These are phyloP conservation scores for Alternaria arbusti DNA, from an alignment of 2,329 filamentous ascomycete genomes.

Conservation along the genomic window DNA sequence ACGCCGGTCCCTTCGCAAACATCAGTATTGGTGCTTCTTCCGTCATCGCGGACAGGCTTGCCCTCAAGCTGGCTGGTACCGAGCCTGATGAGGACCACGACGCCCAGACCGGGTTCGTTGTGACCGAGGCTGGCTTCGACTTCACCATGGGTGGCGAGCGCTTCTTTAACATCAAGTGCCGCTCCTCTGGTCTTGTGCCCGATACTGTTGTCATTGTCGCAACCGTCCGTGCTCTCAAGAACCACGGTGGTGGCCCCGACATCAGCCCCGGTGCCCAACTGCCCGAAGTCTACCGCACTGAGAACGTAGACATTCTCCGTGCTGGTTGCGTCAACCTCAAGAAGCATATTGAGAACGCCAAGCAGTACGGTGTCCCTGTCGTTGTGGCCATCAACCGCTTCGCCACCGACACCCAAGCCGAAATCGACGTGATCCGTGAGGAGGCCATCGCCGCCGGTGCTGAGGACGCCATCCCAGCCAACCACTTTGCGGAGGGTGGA, in stretches of 20 bases:
- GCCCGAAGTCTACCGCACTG: constrained; percentile 86
- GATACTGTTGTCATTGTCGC: constrained; percentile 95
- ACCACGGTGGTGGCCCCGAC: constrained; percentile 94
- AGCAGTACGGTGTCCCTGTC: constrained; percentile 86
- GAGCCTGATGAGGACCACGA: constrained; percentile 87
- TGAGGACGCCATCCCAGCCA: constrained; percentile 89
- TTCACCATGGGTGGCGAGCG: constrained; percentile 99
- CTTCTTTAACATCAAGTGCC: constrained; percentile 99
- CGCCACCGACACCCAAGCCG: constrained; percentile 89
- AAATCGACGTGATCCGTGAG: constrained; percentile 86
- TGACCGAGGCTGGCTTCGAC: constrained; percentile 97
- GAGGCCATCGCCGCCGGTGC: constrained; percentile 91
- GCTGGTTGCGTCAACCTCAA: constrained; percentile 91
- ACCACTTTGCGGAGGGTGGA: constrained; percentile 97
- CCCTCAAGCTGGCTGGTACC: constrained; percentile 92
- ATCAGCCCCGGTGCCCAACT: constrained; percentile 86
- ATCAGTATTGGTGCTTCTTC: constrained; percentile 98
- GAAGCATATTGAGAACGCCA: constrained; percentile 94
- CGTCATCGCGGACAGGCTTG: constrained; percentile 92
- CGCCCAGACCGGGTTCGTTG: constrained; percentile 86
- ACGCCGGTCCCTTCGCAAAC: constrained; percentile 97
- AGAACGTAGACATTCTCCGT: constrained; percentile 90
- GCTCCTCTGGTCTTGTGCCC: constrained; percentile 87
- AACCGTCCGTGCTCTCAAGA: constrained; percentile 93
- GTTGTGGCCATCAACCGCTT: constrained; percentile 98